Percentiles rank a stretch among this genome's conserved stretches.
Conservation (phyloP, 352 stramenopile genomes). For the Phytophthora colocasiae region DNA sequence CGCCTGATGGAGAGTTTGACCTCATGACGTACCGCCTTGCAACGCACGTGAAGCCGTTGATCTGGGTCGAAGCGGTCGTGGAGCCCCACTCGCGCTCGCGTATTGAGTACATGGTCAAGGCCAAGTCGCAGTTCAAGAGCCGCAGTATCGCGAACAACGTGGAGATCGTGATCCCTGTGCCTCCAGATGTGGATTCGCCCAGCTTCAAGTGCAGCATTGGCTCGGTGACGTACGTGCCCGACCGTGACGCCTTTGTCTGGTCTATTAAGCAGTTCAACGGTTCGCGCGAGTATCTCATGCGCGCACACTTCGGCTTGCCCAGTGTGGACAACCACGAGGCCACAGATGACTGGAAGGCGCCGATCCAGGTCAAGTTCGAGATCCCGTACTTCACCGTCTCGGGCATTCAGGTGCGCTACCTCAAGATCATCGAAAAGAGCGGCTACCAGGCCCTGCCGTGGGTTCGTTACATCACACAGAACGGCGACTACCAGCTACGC, state of each 20-base stretch:
- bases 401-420: conserved; percentile 99
- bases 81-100: conserved; percentile 96
- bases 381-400: conserved; percentile 97
- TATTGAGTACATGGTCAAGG: conserved; percentile 99
- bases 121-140: conserved; percentile 99
- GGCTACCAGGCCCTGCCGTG: conserved; percentile 99
- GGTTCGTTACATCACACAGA: conserved; percentile 99
- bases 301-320: conserved; percentile 98
- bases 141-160: conserved; percentile 99
- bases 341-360: conserved; percentile 90
- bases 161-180: conserved; percentile 99
- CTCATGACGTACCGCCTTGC: conserved; percentile 99
- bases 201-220: conserved; percentile 99
- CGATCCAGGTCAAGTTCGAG: conserved; percentile 97
- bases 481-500: conserved; percentile 98
- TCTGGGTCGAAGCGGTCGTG: conserved; percentile 99
- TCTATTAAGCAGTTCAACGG: conserved; percentile 99
- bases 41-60: conserved; percentile 99
- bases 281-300: conserved; percentile 99
- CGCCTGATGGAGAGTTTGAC: conserved; percentile 99
- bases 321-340: conserved; percentile 93
- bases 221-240: conserved; percentile 98
- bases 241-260: conserved; percentile 99
- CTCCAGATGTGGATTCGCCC: conserved; percentile 98
- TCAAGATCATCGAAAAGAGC: conserved; percentile 99